Conservation (phyloP, 192 early-diverging fungal species). For the Dissophora ornata region DNA sequence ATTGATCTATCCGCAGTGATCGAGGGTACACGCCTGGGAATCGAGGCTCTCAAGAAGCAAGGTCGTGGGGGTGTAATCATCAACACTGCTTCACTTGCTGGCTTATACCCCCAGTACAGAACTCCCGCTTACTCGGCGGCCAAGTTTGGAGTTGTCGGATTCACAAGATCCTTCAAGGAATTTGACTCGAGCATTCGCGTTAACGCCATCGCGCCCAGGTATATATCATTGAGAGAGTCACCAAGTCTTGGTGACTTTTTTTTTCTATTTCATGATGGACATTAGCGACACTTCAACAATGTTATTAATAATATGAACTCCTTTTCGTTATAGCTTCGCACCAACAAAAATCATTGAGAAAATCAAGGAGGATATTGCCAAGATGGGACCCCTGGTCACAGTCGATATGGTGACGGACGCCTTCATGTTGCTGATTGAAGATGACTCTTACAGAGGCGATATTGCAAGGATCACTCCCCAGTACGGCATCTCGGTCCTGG, state of each 20-base stretch:
- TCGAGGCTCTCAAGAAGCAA: conserved; percentile 65
- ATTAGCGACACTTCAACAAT: too few species aligned
- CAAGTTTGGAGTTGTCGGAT: conserved; percentile 78
- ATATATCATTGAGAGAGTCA: conserved; percentile 5
- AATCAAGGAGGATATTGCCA: conserved; percentile 45
- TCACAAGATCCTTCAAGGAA: conserved; percentile 65
- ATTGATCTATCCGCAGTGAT: conserved; percentile 83
- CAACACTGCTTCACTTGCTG: conserved; percentile 82
- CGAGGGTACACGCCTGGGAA: conserved; percentile 76
- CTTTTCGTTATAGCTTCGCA: conserved; percentile 43
- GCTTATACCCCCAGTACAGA: conserved; percentile 63
- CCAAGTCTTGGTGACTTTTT: background rate
- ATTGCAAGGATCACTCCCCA: conserved; percentile 40
- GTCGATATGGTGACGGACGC: conserved; percentile 66
- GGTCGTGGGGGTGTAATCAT: conserved; percentile 74
- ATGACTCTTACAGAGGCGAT: conserved; percentile 64
- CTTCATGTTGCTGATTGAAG: conserved; percentile 69
- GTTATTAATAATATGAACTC: too few species aligned
- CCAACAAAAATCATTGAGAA: conserved; percentile 62
- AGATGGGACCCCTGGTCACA: conserved; percentile 36
- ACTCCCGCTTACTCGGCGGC: conserved; percentile 81
- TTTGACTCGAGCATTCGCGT: conserved; percentile 62
- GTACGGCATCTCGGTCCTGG: conserved; percentile 31
- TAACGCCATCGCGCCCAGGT: conserved; percentile 71
- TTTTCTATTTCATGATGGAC: too few species aligned